Evolutionary conservation across 208 protist species (phyloP).

Genomic region (Leishmania major): DNA sequence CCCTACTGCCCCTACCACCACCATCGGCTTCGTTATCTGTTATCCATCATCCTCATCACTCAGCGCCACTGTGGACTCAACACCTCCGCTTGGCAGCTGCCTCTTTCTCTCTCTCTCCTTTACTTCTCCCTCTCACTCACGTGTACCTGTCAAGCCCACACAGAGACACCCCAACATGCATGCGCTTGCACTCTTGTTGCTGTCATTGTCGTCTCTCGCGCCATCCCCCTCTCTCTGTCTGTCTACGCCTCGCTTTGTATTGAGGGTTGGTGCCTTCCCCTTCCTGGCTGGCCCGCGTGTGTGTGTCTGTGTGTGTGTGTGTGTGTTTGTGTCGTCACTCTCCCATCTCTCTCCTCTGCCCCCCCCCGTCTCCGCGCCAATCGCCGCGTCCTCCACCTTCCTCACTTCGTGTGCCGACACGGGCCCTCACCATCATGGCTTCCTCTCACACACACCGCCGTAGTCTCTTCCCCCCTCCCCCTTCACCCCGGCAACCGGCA

Average conservation of each 20-base stretch:
- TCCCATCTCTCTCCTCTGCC: not conserved
- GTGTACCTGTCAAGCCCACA: not conserved
- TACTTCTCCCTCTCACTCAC: not conserved
- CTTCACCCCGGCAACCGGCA: too few relatives aligned
- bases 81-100: not conserved
- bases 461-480: too few relatives aligned
- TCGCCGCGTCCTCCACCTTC: not conserved
- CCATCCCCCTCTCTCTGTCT: slow-evolving; percentile 1
- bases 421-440: not conserved
- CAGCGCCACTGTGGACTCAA: not conserved
- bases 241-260: not conserved
- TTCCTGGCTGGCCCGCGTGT: not conserved
- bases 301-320: not conserved
- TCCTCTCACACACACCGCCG: not conserved
- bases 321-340: not conserved
- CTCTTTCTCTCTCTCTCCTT: not conserved
- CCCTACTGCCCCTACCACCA: not conserved
- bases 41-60: not conserved
- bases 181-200: not conserved
- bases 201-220: not conserved
- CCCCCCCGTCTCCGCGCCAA: not conserved
- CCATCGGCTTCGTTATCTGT: not conserved
- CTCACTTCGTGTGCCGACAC: not conserved
- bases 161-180: not conserved
- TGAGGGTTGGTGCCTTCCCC: too few relatives aligned